Evolutionary conservation across 2,329 filamentous ascomycete species (phyloP), one percentile per base, ranked within the genome.

Genomic region (Talaromyces islandicus): DNA sequence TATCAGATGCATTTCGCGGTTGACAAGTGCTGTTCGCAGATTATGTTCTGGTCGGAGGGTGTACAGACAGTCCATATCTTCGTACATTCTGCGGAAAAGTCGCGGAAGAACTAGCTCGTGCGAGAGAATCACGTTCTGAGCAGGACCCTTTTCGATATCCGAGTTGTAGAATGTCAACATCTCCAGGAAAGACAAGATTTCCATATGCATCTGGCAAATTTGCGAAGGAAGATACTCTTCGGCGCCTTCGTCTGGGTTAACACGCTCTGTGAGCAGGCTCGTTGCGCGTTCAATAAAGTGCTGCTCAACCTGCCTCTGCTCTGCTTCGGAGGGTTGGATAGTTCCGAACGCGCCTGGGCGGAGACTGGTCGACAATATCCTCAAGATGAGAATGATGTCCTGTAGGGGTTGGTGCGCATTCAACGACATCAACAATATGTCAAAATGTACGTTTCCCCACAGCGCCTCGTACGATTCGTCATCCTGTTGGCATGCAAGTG

Each of bases 11-110:
- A 84, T 84, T 10, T 83, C 78, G 4, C 81, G 75, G 67, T 88
- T 89, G 64, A 90, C 78, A 27, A 85, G 71, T 2, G 75, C 68
- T 7, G 81, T 74, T 51, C 81, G 81, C 38, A 79, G 65, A n/a
- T 77, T 69, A 30, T 74, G 74, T 29, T 77, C 75, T n/a, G 76
- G 75, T 3, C 74, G 69, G 41, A 77, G 76, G 14, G 80, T 73
- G 70, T 90, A 89, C 1, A 89, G 71, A 3, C 77, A 75, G 52
- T 82, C 80, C 14, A 97, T 76, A 64, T 89, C 85, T 64, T 91
- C 88, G 61, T 94, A 87, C 56, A 92, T 85, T 51, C 89, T 85
- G 27, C 86, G 84, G 27, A 95, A 87, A 0, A 96, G 77, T 3
- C 90, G 85, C 1, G 90, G 91, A 17, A 96, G 84, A 12, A 86